Conservation (phyloP, 305 asterid genomes). For the Ilex paraguariensis region DNA sequence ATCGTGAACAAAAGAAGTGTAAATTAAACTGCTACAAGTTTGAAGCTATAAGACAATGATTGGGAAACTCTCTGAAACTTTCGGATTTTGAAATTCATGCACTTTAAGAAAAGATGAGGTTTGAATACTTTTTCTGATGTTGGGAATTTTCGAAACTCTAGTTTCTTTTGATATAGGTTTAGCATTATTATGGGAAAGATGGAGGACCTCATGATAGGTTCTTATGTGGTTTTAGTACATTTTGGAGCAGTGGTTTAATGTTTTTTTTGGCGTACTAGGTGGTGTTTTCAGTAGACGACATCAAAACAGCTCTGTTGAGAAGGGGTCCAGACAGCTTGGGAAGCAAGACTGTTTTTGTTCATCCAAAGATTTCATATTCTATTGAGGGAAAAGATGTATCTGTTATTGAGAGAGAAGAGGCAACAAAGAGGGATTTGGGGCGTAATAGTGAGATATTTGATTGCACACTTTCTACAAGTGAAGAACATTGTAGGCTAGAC, state of each 20-base stretch:
- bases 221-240: not conserved
- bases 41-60: too few relatives aligned
- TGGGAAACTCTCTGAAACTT: too few relatives aligned
- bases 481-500: slow-evolving; percentile 8
- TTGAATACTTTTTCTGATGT: not conserved
- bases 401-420: slow-evolving; percentile 25
- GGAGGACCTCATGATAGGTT: not conserved
- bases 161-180: not conserved
- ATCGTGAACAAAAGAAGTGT: too few relatives aligned
- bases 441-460: not conserved
- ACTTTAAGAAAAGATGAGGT: not conserved
- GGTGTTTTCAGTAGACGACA: slow-evolving; percentile 48
- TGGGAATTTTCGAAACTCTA: not conserved
- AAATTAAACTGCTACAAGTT: too few relatives aligned
- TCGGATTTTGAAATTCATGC: not conserved
- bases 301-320: slow-evolving; percentile 50
- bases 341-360: slow-evolving; percentile 37
- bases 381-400: slow-evolving; percentile 19
- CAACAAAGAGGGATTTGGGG: not conserved
- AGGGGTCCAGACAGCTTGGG: slow-evolving; percentile 94
- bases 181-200: not conserved
- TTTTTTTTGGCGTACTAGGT: slow-evolving; percentile 23
- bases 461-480: not conserved
- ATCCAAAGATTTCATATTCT: slow-evolving; percentile 16
- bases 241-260: not conserved